Evolutionary conservation across 805 yeast genomes (phyloP), one percentile per base, ranked within the genome.

Genomic region (Babjeviella inositovora): DNA sequence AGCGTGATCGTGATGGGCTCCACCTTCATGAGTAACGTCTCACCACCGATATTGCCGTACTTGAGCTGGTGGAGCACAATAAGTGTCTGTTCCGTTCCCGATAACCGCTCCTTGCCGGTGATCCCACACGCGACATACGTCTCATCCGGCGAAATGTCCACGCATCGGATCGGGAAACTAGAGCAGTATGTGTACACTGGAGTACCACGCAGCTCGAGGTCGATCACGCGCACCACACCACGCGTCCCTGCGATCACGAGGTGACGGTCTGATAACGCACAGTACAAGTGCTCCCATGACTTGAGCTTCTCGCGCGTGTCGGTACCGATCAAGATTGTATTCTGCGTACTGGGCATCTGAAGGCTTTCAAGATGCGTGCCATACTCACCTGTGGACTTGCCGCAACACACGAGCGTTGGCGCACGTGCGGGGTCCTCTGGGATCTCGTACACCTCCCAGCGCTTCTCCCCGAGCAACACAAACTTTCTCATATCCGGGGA

Each of bases 111-210:
- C 27, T 70, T 65, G 0, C 93, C 90, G 0, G 87, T 76, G 15
- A 85, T 71, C 2, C 93, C 90, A 32, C 81, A 66, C 5, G 90
- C 90, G 8, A 84, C 53, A 13, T 72, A 50, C 11, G 60, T 50
- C 13, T 76, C 82, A 32, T 62, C 54, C 0, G 70, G 63, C 7
- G 87, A 64, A 1, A 84, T 54, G 17, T 81, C 75, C 22, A 81
- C 56, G 38, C 93, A 81, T 24, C 93, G 46, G 17, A 85, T 74
- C 1, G 87, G 85, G 39, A 79, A 77, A 25, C 62, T 64, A 7
- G 81, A 71, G 18, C 64, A 52, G 38, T 77, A 69, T 0, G 79
- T 64, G 44, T 75, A 80, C 2, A 84, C 52, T 0, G 75, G 68
- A 28, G 55, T 53, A 3, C 93, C 93, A 8, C 39, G 32, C 17